Base-by-base conservation (phyloP, 2,329 filamentous ascomycete genomes). In the Alternaria atra region DNA sequence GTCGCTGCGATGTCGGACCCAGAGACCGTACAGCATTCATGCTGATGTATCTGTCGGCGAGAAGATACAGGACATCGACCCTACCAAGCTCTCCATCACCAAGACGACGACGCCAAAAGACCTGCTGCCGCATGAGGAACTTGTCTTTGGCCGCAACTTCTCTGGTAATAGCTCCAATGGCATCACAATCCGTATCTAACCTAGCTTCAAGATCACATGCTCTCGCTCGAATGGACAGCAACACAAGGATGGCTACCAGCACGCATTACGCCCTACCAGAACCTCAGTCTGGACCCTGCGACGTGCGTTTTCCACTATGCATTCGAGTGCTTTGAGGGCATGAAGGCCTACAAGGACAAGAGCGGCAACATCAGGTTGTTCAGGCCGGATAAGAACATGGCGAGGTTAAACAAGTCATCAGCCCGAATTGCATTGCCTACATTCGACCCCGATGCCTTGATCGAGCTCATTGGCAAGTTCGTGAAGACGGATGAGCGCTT, bases 231-330 rank as follows among this genome's bases (percentile, higher is more conserved):
- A 84, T 99, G 95, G 95, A 94, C 91, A 56, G 88, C 93, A 61
- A 83, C 87, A 50, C 84, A 91, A 68, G 95, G 94, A 79, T 97
- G 95, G 95, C 82, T 90, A 42, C 82, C 89, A 13, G 92, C 94
- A 59, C 86, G 88, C 67, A 98, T 99, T 77, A 89, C 87, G 17
- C 95, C 95, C 20, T 98, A 98, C 85, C 93, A 97, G 82, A 97
- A 97, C 82, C 91, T 99, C 71, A 94, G 92, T 46, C 90, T 99
- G 73, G 95, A 98, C 80, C 95, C 95, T 27, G 93, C 95, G 43
- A 95, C 93, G 34, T 98, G 94, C 82, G 95, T 98, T 65, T 94
- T 99, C 83, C 95, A 99, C 86, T 99, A 99, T 81, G 95, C 93
- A 50, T 98, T 98, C 77, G 92, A 96, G 81, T 95, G 91, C 80